phyloP scores from a whole-genome alignment of 495 filamentous ascomycete species.

The Penicillium argentinense region DNA sequence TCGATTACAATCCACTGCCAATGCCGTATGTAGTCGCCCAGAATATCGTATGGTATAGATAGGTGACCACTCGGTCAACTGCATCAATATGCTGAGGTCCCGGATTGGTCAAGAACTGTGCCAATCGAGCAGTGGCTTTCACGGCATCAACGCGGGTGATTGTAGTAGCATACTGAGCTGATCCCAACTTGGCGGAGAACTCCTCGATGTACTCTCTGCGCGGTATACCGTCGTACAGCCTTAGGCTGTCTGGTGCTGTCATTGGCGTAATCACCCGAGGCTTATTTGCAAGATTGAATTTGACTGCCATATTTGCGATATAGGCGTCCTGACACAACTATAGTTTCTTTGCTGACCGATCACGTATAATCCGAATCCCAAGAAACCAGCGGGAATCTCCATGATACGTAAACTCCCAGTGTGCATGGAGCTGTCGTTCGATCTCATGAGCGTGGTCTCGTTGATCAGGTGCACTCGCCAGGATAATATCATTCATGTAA shows the following conservation, averaged over 20 bases:
- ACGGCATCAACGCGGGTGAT: constrained; percentile 23
- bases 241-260: constrained; percentile 6
- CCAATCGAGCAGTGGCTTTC: constrained; percentile 7
- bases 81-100: constrained; percentile 10
- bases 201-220: neutral
- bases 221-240: neutral
- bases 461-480: neutral
- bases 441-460: neutral
- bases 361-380: constrained; percentile 15
- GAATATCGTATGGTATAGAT: constrained; percentile 12
- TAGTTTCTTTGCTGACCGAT: constrained; percentile 9
- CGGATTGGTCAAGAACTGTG: constrained; percentile 24
- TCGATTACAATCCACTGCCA: neutral
- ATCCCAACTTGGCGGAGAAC: constrained; percentile 11
- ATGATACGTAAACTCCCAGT: constrained; percentile 11
- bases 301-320: constrained; percentile 11
- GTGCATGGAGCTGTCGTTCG: constrained; percentile 1
- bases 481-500: constrained; percentile 3
- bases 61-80: constrained; percentile 14
- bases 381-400: constrained; percentile 17
- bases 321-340: constrained; percentile 22
- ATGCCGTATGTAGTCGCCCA: constrained; percentile 5
- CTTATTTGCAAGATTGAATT: constrained; percentile 11
- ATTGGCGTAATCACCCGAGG: constrained; percentile 1
- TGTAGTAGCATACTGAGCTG: constrained; percentile 19